A percentile compares a stretch with the other conserved stretches of the same genome.
Conservation (phyloP, 2,329 filamentous ascomycete genomes). For the Paracoccidioides brasiliensis region DNA sequence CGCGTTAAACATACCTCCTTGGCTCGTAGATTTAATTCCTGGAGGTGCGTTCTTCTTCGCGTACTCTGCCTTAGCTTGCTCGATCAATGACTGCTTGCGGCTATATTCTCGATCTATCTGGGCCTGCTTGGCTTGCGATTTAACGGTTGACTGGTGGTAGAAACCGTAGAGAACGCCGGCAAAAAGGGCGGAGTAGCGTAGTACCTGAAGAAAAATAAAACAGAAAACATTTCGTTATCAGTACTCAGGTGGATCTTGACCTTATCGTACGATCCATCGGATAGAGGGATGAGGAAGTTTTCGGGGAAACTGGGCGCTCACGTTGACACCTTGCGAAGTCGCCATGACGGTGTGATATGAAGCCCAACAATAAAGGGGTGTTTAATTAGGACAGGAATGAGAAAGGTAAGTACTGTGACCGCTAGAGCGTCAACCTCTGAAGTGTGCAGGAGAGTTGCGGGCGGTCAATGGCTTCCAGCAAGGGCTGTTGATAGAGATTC, state of each 20-base stretch:
- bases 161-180: conserved; percentile 91
- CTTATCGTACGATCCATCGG: not conserved
- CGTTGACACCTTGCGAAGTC: conserved; percentile 54
- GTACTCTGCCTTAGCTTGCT: conserved; percentile 84
- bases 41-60: conserved; percentile 56
- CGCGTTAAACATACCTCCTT: conserved; percentile 17
- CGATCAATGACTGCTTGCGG: conserved; percentile 82
- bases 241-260: not conserved
- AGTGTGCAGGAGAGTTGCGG: not conserved
- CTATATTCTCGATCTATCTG: conserved; percentile 71
- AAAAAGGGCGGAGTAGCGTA: conserved; percentile 90
- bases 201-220: conserved; percentile 48
- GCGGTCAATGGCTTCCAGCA: not conserved
- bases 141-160: conserved; percentile 79
- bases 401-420: conserved; percentile 18
- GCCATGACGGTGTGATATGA: conserved; percentile 42
- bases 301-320: conserved; percentile 23
- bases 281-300: not conserved
- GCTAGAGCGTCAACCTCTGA: conserved; percentile 22
- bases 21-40: conserved; percentile 23
- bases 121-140: conserved; percentile 53
- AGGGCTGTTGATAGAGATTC: not conserved
- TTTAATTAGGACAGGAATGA: conserved; percentile 25
- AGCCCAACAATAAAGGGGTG: conserved; percentile 22
- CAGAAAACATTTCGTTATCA: not conserved